A percentile compares a stretch with the other conserved stretches of the same genome.
Evolutionary conservation across 306 rosid species (phyloP).

Genomic region (Quercus cerris): DNA sequence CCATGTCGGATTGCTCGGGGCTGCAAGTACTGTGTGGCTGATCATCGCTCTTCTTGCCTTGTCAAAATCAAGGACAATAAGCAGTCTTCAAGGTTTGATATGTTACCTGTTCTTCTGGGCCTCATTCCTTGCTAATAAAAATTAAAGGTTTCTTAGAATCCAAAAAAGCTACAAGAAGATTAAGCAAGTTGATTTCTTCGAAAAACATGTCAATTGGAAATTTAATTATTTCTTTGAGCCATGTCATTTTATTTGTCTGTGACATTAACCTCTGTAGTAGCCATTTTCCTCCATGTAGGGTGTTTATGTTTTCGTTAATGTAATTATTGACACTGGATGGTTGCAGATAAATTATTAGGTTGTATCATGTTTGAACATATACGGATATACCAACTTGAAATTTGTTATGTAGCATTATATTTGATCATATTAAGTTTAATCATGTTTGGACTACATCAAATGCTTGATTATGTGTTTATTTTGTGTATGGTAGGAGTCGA

Average conservation of each 20-base stretch:
- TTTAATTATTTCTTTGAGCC: neutral
- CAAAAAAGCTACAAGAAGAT: neutral
- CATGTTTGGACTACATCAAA: neutral
- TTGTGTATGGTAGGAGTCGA: neutral
- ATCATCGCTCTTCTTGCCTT: slow-evolving; percentile 94
- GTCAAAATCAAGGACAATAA: slow-evolving; percentile 73
- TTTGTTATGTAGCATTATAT: neutral
- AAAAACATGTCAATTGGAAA: neutral
- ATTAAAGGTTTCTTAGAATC: neutral
- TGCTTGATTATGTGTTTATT: neutral
- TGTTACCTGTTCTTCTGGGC: slow-evolving; percentile 10
- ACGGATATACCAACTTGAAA: neutral
- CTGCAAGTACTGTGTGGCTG: slow-evolving; percentile 90
- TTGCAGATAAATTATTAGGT: neutral
- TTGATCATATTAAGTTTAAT: neutral
- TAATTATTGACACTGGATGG: neutral
- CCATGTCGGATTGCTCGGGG: slow-evolving; percentile 99
- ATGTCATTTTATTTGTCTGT: neutral
- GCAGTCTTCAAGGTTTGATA: slow-evolving; percentile 60
- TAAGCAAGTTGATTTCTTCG: slow-evolving; percentile 1
- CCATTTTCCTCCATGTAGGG: neutral
- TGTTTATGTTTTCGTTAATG: too few relatives aligned
- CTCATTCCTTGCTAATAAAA: neutral
- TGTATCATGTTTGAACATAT: neutral
- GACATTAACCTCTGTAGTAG: neutral